Evolutionary conservation across 2,329 filamentous ascomycete species (phyloP).

Genomic region (Ceratocystiopsis sp.): DNA sequence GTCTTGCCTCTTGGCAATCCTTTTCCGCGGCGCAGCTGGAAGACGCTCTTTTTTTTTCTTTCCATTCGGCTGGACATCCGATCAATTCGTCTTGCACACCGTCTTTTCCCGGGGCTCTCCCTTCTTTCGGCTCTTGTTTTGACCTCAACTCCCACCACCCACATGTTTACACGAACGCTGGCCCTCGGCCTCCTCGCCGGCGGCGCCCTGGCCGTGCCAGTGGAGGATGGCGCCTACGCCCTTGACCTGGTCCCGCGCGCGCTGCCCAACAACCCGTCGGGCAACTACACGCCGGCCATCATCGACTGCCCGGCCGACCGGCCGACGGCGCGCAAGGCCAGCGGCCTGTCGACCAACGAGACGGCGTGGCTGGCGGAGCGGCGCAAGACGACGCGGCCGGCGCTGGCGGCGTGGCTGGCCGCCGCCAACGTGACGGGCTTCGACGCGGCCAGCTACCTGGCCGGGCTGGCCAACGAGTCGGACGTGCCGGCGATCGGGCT

Average conservation of each 20-base stretch:
- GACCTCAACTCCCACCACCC: not conserved
- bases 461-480: slow-evolving; percentile 17
- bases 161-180: not conserved
- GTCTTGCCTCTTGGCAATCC: no score
- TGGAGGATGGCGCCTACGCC: not conserved
- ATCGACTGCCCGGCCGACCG: slow-evolving; percentile 53
- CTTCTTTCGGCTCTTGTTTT: not conserved
- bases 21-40: no score
- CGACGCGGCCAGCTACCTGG: slow-evolving; percentile 57
- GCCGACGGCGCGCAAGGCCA: slow-evolving; percentile 50
- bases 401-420: slow-evolving; percentile 58
- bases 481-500: slow-evolving; percentile 47
- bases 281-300: slow-evolving; percentile 53
- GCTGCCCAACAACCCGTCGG: slow-evolving; percentile 21
- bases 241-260: slow-evolving; percentile 12
- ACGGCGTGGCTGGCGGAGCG: slow-evolving; percentile 55
- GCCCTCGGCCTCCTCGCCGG: not conserved
- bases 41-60: no score
- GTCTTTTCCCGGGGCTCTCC: no score
- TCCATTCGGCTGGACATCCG: no score
- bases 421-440: slow-evolving; percentile 62
- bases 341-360: slow-evolving; percentile 49
- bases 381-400: slow-evolving; percentile 52
- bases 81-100: no score
- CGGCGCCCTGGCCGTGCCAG: not conserved